Base-by-base conservation (phyloP, 805 yeast genomes). In the Clavispora fructus region DNA sequence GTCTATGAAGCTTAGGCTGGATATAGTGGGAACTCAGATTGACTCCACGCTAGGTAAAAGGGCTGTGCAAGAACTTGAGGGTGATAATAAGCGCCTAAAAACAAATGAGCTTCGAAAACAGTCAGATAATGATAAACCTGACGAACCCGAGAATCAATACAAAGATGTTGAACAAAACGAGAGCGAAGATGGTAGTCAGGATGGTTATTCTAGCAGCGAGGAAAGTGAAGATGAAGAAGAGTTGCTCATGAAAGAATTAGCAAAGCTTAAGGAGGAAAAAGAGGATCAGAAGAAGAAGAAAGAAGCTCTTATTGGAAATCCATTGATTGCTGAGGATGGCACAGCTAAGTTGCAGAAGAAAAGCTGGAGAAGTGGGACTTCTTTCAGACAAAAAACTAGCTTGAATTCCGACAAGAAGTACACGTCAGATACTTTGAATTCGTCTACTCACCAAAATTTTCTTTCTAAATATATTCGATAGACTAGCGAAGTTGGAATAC, bases 401-500 rank as follows among this genome's bases (percentile, higher is more conserved):
- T 41, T 14, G 40, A 42, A 16, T 44, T 47, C 25, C 17, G 39
- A 46, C 23, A 41, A 47, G 13, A 26, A 47, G 23, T 68, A 56
- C 47, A 67, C 73, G 2, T 66, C 62, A 27, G 63, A 67, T 46
- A 61, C 73, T 2, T 49, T 63, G 25, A 57, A 61, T 31, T 68
- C 74, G 12, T 67, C 66, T 11, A 53, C 56, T 14, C 74, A 71
- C 50, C 59, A 67, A 46, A 53, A 59, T 17, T 71, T 71, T 48
- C 46, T 71, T 16, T 57, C 65, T 6, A 69, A 69, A 46, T 68
- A 61, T 48, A 51, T 69, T 12, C 51, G 65, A 17, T 68, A 53
- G 48, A 12, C n/a, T 35, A 17, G 13, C 39, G 23, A 3, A 10
- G 35, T 7, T 1, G 23, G 10, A 39, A 23, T 31, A 43, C 25